Evolutionary conservation across 108 stramenopile genomes (phyloP), one percentile per base, ranked within the genome.

Genomic region (Skeletonema grethae): DNA sequence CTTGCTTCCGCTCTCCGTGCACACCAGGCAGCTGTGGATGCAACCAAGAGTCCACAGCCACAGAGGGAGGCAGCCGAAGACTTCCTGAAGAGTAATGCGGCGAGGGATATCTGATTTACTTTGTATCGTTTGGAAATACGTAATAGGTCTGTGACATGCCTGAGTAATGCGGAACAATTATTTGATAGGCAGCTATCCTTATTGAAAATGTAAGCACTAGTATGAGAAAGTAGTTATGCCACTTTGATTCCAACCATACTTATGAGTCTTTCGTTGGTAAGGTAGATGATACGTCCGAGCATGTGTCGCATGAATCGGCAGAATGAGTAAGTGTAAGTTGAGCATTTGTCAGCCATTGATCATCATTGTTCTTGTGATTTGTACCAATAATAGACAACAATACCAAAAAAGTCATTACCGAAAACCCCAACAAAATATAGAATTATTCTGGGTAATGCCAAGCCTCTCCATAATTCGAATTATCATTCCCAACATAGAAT

Each of bases 361-460:
- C 22, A 20, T 55, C 22, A 55, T 24, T 55, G 18, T 22, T 59
- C 57, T 59, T 20, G 18, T 25, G 28, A 29, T 0, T 59, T 59
- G 4, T 67, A n/a, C 48, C 69, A 61, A 35, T 82, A 82, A 31
- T 82, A 82, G n/a, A 72, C 30, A 32, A 48, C 34, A 10, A 82
- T 36, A 4, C 80, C 80, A 31, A 8, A 35, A 8, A 35, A 35
- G 70, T 45, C 70, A 82, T 81, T 7, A 71, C 39, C 20, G 28
- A 13, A 34, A 78, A 84, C 0, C 84, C 84, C 5, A 58, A 62
- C 8, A 84, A 61, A 24, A 80, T 72, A 36, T 61, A 57, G 22
- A 55, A 41, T 7, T 80, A 84, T 13, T 58, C 76, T 0, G 84
- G 84, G 11, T 41, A 18, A 20, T 61, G 43, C 84, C 84, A 84